Conservation (phyloP, 228 moss, liverwort and hornwort species). For the Sphagnum fallax region DNA sequence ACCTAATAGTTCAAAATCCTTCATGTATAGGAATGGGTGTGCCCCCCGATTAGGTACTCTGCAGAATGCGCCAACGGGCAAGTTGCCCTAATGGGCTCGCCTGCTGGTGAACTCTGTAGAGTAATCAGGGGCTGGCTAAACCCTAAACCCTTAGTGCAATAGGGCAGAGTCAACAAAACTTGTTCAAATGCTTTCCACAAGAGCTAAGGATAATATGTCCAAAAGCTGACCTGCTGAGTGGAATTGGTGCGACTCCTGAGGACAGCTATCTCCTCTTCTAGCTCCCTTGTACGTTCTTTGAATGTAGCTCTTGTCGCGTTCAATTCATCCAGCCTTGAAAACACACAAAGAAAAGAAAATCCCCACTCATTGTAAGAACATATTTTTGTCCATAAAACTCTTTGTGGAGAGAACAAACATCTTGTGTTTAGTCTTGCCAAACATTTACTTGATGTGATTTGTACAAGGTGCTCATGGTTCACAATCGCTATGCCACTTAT, state of each 20-base stretch:
- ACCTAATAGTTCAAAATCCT: too few species aligned
- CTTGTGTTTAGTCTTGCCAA: background rate
- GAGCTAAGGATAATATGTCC: background rate
- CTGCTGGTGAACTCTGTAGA: background rate
- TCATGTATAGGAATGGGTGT: too few species aligned
- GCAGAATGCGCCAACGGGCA: too few species aligned
- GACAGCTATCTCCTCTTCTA: background rate
- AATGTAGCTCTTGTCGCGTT: background rate
- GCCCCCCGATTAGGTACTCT: too few species aligned
- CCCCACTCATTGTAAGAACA: too few species aligned
- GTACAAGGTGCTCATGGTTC: background rate
- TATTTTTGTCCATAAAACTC: background rate
- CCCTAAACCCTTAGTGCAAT: background rate
- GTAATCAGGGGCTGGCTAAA: background rate
- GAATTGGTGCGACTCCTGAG: background rate
- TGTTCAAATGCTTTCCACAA: background rate
- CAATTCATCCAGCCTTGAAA: slow-evolving; percentile 2
- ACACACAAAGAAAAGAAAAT: background rate
- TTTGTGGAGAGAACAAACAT: background rate
- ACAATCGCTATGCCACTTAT: background rate
- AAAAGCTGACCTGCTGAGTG: background rate
- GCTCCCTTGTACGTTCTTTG: background rate
- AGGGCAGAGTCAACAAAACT: background rate
- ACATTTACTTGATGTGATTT: background rate
- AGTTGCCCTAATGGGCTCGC: background rate